Conservation (phyloP, 148 eudicot species). For the Limonium bicolor region DNA sequence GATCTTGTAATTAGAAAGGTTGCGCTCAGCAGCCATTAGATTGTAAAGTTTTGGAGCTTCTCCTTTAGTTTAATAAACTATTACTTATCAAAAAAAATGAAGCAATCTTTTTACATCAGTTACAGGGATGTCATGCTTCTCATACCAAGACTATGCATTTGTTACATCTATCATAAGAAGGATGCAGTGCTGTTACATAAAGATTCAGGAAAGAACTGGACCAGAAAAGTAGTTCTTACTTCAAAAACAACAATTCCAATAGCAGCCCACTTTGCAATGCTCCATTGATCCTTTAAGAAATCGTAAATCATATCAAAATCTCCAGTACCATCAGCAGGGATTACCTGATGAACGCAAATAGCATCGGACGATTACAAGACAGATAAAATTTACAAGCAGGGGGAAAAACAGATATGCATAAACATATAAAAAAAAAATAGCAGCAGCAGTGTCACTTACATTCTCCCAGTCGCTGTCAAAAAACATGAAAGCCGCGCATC, state of each 20-base stretch:
- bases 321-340: slow-evolving; percentile 86
- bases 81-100: no score
- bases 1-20: no score
- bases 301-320: slow-evolving; percentile 51
- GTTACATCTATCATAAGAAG: not conserved
- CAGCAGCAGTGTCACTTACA: slow-evolving; percentile 23
- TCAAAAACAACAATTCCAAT: slow-evolving; percentile 77
- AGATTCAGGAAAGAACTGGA: no score
- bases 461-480: slow-evolving; percentile 71
- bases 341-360: slow-evolving; percentile 23
- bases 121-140: no score
- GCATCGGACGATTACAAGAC: not conserved
- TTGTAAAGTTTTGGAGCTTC: no score
- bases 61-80: no score
- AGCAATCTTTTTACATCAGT: no score
- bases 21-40: no score
- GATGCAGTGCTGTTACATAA: no score
- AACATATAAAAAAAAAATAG: not conserved
- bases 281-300: slow-evolving; percentile 72
- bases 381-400: no score
- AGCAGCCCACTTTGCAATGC: slow-evolving; percentile 64
- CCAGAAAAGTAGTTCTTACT: slow-evolving; percentile 21
- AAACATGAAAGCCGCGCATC: slow-evolving; percentile 71
- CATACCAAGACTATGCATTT: not conserved
- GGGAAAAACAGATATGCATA: no score